Evolutionary conservation across 306 rosid species (phyloP).

Genomic region (Datisca glomerata): DNA sequence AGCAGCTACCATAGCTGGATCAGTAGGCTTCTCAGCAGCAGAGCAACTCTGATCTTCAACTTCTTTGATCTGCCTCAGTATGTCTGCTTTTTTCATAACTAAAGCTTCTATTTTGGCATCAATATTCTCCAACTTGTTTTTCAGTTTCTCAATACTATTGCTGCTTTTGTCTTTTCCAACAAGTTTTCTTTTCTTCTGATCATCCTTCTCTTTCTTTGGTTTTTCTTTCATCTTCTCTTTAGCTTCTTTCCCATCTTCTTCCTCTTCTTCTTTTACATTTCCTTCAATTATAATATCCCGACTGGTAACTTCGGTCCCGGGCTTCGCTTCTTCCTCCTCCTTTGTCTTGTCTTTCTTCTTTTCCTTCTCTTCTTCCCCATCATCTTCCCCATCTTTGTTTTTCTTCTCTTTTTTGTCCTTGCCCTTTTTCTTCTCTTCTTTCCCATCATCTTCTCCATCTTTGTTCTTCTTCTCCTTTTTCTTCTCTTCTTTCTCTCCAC

Average conservation of each 20-base stretch:
- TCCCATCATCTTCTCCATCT: not conserved
- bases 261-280: not conserved
- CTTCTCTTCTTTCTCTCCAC: not conserved
- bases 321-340: not conserved
- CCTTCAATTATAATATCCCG: not conserved
- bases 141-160: not conserved
- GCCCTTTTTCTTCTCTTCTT: not conserved
- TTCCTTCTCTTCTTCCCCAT: not conserved
- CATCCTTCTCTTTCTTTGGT: not conserved
- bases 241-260: not conserved
- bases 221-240: not conserved
- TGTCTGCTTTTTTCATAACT: not conserved
- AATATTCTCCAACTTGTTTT: not conserved
- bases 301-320: not conserved
- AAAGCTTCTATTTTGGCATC: not conserved
- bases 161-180: not conserved
- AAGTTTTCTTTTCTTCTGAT: not conserved
- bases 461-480: not conserved
- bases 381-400: not conserved
- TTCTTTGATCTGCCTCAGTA: not conserved
- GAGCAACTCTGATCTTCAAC: not conserved
- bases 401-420: not conserved
- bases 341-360: not conserved
- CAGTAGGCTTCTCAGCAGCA: not conserved
- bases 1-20: too few species aligned